These are phyloP conservation scores for Entoloma clypeatum DNA, from an alignment of 1,284 basidiomycete species.

Conservation along the genomic window DNA sequence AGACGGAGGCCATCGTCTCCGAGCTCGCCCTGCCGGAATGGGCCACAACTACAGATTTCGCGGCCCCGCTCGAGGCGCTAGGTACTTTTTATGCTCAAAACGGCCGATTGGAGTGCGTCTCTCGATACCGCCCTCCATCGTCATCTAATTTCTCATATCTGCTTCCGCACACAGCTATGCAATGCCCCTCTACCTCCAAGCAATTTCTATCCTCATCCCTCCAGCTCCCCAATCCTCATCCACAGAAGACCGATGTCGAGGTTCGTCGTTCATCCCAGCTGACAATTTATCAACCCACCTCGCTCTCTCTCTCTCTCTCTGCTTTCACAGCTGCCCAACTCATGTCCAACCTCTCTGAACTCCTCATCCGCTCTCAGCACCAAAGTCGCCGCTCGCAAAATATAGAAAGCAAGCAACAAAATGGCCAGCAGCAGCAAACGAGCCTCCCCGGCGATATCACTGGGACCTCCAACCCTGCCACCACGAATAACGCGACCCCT, in stretches of 20 bases:
- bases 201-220: slow-evolving; percentile 62
- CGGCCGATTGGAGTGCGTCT: slow-evolving; percentile 58
- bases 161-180: slow-evolving; percentile 53
- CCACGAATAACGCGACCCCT: too few species aligned
- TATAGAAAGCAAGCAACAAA: too few species aligned
- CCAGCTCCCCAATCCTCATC: slow-evolving; percentile 37
- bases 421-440: too few species aligned
- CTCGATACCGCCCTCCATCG: slow-evolving; percentile 1
- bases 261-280: slow-evolving; percentile 30
- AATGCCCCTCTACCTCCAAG: slow-evolving; percentile 62
- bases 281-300: background rate
- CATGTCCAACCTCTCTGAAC: slow-evolving; percentile 65
- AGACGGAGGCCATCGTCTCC: slow-evolving; percentile 32
- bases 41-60: slow-evolving; percentile 58
- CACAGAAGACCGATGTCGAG: slow-evolving; percentile 56
- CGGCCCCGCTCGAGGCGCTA: slow-evolving; percentile 66
- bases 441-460: too few species aligned
- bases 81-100: slow-evolving; percentile 58
- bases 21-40: slow-evolving; percentile 61
- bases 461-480: too few species aligned
- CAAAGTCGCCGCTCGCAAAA: slow-evolving; percentile 33
- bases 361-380: slow-evolving; percentile 48
- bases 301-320: too few species aligned
- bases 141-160: slow-evolving; percentile 5
- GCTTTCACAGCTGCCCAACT: slow-evolving; percentile 57